Evolutionary conservation across 129 eudicot species (phyloP).

Genomic region (Kitagawia praeruptora): DNA sequence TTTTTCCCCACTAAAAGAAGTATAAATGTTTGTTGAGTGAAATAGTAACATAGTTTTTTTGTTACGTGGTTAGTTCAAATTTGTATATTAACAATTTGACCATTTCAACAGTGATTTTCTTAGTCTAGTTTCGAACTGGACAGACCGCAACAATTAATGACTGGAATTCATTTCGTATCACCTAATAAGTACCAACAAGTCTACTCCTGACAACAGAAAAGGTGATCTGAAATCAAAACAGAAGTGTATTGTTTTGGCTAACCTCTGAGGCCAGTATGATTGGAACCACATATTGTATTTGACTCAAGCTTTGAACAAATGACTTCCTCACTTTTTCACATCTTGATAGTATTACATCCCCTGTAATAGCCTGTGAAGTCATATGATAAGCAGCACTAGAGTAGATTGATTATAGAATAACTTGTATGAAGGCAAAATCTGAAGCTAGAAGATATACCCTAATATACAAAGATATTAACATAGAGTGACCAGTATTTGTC

Average conservation of each 20-base stretch:
- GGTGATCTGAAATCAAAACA: not conserved
- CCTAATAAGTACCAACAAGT: not conserved
- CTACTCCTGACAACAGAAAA: not conserved
- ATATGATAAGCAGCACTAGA: not conserved
- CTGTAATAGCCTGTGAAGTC: conserved; percentile 64
- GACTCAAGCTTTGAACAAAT: conserved; percentile 48
- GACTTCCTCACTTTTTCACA: conserved; percentile 44
- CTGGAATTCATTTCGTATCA: not conserved
- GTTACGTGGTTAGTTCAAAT: not conserved
- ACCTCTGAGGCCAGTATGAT: conserved; percentile 62
- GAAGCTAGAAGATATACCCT: not conserved
- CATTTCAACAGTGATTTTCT: not conserved
- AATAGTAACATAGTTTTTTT: not conserved
- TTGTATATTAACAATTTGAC: not conserved
- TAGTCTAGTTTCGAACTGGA: not conserved
- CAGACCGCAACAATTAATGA: not conserved
- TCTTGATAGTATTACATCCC: conserved; percentile 49
- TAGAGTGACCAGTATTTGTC: not conserved
- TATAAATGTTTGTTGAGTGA: not conserved
- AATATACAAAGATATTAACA: too few relatives aligned
- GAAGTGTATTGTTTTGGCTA: conserved; percentile 13
- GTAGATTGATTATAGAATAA: not conserved
- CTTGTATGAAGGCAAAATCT: not conserved
- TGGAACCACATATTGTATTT: conserved; percentile 72
- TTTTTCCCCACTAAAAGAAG: not conserved